Evolutionary conservation across 495 filamentous ascomycete species (phyloP).

Genomic region (Barbatosphaeria neglecta): DNA sequence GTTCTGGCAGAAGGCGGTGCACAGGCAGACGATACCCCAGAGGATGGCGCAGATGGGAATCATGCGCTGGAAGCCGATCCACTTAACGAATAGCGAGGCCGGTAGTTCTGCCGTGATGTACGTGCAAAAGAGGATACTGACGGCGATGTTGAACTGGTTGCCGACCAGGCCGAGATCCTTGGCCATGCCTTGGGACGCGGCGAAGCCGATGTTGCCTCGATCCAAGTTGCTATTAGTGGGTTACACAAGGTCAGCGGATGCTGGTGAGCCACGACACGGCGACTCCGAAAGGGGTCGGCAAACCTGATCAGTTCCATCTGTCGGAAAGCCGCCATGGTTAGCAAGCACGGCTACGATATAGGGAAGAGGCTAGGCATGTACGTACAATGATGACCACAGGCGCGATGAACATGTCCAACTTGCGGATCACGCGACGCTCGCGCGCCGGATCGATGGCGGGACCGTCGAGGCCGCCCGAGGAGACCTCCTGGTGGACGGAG

Average conservation of each 20-base stretch:
- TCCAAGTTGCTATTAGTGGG: slow-evolving; percentile 32
- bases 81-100: slow-evolving; percentile 15
- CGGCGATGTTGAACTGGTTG: slow-evolving; percentile 23
- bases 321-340: too few species aligned
- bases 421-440: slow-evolving; percentile 18
- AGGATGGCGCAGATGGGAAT: slow-evolving; percentile 15
- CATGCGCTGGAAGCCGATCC: slow-evolving; percentile 14
- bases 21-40: slow-evolving; percentile 19
- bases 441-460: neutral
- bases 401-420: slow-evolving; percentile 28
- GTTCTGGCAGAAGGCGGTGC: slow-evolving; percentile 15
- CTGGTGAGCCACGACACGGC: too few species aligned
- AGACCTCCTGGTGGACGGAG: neutral
- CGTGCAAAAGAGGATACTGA: slow-evolving; percentile 18
- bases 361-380: too few species aligned
- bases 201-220: slow-evolving; percentile 29
- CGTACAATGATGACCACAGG: slow-evolving; percentile 28
- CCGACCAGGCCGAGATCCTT: slow-evolving; percentile 25
- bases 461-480: neutral
- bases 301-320: too few species aligned
- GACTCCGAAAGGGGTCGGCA: too few species aligned
- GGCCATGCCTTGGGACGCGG: slow-evolving; percentile 28
- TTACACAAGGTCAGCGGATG: too few species aligned
- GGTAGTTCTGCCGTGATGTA: slow-evolving; percentile 21
- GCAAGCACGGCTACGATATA: too few species aligned